Conservation (phyloP, 2,329 filamentous ascomycete genomes). For the Fusarium lyarnte region DNA sequence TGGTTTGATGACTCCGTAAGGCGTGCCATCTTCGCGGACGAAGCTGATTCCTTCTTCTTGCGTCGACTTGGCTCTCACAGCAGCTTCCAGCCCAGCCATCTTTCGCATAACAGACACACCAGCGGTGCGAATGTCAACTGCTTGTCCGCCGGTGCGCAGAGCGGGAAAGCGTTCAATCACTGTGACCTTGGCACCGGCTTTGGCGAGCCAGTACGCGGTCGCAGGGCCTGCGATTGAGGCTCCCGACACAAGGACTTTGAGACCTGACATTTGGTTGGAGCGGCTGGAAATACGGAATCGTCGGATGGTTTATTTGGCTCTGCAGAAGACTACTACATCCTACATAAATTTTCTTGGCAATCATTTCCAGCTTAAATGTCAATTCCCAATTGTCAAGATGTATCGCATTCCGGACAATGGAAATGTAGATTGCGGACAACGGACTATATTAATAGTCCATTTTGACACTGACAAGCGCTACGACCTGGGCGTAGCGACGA, state of each 20-base stretch:
- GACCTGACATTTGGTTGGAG: conserved; percentile 22
- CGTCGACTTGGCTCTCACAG: neutral
- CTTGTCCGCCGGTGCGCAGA: conserved; percentile 49
- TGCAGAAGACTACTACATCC: neutral
- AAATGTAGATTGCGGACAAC: conserved; percentile 2
- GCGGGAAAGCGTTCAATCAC: conserved; percentile 52
- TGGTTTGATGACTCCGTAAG: conserved; percentile 4
- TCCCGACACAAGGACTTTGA: conserved; percentile 44
- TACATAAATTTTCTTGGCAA: neutral
- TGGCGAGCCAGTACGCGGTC: conserved; percentile 45
- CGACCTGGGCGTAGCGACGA: neutral
- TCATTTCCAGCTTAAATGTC: neutral
- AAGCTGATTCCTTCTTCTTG: conserved; percentile 20
- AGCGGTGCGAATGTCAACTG: conserved; percentile 50
- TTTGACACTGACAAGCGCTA: neutral
- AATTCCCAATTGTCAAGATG: neutral
- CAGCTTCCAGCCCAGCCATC: conserved; percentile 49
- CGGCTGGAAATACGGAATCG: neutral
- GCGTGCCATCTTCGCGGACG: neutral
- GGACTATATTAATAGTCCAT: conserved; percentile 13
- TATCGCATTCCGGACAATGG: neutral
- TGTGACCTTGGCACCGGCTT: conserved; percentile 47
- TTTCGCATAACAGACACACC: conserved; percentile 51
- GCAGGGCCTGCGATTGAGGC: conserved; percentile 47
- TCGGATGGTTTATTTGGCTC: neutral